Base-by-base conservation (phyloP, 2,329 filamentous ascomycete genomes). In the Penicillium sp. region DNA sequence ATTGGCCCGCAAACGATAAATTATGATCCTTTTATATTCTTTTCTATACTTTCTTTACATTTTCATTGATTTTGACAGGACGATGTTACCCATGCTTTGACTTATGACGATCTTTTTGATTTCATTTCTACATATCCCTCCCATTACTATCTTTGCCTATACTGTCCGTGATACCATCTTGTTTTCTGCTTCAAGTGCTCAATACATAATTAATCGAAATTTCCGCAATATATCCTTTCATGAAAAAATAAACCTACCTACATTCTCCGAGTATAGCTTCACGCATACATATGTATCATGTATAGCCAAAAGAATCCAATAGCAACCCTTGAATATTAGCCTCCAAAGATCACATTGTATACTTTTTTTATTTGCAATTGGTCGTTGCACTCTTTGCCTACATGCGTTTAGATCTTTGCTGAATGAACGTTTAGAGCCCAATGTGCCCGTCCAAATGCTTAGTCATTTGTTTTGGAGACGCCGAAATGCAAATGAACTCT, bases 101-200 rank as follows among this genome's bases (percentile, higher is more conserved):
- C 42, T 41, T 44, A 10, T 18, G 34, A 51, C 30, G 26, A 35
- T 55, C 9, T 18, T 50, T 44, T 30, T 30, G 10, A 16, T 48
- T 40, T 38, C 13, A 5, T 35, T 50, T 50, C 39, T 47, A 43
- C 30, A 44, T 54, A 23, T 42, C 18, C 34, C 11, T 40, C 39
- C 35, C 10, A 40, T 55, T 16, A 50, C 36, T 51, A 38, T 13
- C 19, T 34, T 53, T 49, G 23, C 23, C 9, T 35, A n/a, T 36
- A n/a, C 49, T 49, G 18, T 34, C 38, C 29, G 59, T 50, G 63
- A 65, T 64, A 64, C 60, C 61, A 64, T 63, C 59, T 34, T 58
- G 57, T 46, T 56, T 32, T 58, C 6, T 7, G 16, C 10, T 50
- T 43, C 18, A 26, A 26, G 19, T 19, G 36, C n/a, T 38, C 7